Base-by-base conservation (phyloP, 257 asterid species). In the Lantana camara region DNA sequence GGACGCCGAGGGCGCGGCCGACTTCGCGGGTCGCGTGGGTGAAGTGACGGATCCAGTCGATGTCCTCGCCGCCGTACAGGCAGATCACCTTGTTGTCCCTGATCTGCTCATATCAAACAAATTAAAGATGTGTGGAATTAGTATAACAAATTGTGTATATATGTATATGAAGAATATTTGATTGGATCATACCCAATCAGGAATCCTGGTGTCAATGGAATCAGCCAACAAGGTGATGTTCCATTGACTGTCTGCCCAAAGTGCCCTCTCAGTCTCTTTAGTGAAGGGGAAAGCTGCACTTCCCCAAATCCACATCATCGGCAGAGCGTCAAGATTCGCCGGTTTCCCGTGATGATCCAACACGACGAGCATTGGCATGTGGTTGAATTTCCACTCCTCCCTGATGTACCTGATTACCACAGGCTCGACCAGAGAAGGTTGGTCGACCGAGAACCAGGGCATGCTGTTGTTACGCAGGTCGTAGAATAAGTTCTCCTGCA, bases 281-380 rank as follows among this genome's bases (percentile, higher is more conserved):
- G 91, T 86, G 80, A 94, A 94, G 2, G 97, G 97, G 57, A 86
- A 94, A 1, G 97, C 96, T 10, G 50, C 41, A 47, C 85, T 75
- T 0, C 97, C 97, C 99, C 99, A 94, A 51, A 90, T 94, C 96
- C 97, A 90, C 80, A 90, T 83, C 95, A 93, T 84, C 7, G 95
- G 95, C 0, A 90, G 61, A 2, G 99, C 97, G 60, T 93, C 84
- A 0, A 76, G 70, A 45, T 82, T 85, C 0, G 89, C 69, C 22
- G 78, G 85, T 68, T 78, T 84, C 0, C 99, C 98, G n/a, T 80
- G 91, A 4, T 96, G 94, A 67, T 92, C 96, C 59, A 89, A 34
- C 8, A 89, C 98, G 0, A 89, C 90, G 4, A 89, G 91, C 76
- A 85, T 79, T 3, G 97, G 97, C 81, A 71, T 80, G 75, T 87